Evolutionary conservation across 1,284 basidiomycete species (phyloP).

Genomic region (Neotropicomus parvogracilis): DNA sequence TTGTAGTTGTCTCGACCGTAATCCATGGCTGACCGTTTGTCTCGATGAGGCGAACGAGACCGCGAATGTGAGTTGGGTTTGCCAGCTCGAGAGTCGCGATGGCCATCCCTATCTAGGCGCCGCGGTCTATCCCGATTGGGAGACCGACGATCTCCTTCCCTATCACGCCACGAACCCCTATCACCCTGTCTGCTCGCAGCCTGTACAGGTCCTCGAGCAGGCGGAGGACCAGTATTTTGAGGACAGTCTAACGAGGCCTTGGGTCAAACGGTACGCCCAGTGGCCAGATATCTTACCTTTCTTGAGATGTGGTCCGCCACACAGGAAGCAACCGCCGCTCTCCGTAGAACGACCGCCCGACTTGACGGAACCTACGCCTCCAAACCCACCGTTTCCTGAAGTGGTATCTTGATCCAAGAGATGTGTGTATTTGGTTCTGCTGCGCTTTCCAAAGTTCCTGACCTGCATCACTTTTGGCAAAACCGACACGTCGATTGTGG

Average conservation of each 20-base stretch:
- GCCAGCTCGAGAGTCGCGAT: slow-evolving; percentile 20
- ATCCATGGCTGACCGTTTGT: slow-evolving; percentile 37
- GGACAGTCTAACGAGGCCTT: slow-evolving; percentile 58
- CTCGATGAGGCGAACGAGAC: slow-evolving; percentile 36
- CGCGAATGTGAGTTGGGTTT: slow-evolving; percentile 32
- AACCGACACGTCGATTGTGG: slow-evolving; percentile 78
- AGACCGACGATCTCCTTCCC: slow-evolving; percentile 32
- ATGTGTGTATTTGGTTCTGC: slow-evolving; percentile 94
- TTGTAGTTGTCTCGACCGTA: slow-evolving; percentile 35
- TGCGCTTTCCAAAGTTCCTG: slow-evolving; percentile 90
- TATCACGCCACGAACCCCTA: slow-evolving; percentile 43
- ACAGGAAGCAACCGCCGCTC: slow-evolving; percentile 80
- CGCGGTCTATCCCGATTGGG: slow-evolving; percentile 26
- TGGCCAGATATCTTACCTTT: slow-evolving; percentile 53
- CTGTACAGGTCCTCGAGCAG: slow-evolving; percentile 35
- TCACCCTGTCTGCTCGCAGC: slow-evolving; percentile 42
- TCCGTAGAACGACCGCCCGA: slow-evolving; percentile 54
- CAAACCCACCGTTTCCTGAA: slow-evolving; percentile 58
- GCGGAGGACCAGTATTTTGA: slow-evolving; percentile 54
- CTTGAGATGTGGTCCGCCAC: slow-evolving; percentile 87
- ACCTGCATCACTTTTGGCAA: slow-evolving; percentile 97
- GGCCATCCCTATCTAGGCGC: slow-evolving; percentile 26
- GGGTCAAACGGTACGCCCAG: slow-evolving; percentile 3
- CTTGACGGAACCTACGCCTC: slow-evolving; percentile 56
- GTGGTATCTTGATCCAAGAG: slow-evolving; percentile 94